Evolutionary conservation across 768 basidiomycete species (phyloP).

Genomic region (Boletus subparvulus): DNA sequence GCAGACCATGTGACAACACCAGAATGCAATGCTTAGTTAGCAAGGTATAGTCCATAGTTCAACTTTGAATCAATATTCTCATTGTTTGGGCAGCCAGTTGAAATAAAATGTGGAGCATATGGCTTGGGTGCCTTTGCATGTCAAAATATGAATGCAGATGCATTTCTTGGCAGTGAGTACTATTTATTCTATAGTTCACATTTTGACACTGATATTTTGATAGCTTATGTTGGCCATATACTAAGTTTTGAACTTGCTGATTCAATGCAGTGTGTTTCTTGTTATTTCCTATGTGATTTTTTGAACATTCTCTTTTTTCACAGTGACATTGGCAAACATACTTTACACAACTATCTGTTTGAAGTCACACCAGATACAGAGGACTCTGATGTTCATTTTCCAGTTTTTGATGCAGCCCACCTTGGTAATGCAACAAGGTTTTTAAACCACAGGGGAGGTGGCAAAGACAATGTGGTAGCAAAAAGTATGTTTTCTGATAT

Average conservation of each 20-base stretch:
- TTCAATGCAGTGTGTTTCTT: not conserved
- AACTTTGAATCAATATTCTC: not conserved
- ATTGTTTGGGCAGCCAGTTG: conserved; percentile 30
- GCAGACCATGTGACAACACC: conserved; percentile 29
- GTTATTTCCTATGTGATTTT: not conserved
- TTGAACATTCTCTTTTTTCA: not conserved
- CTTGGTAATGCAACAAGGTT: conserved; percentile 47
- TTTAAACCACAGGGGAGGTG: conserved; percentile 36
- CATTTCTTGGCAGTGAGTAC: conserved; percentile 36
- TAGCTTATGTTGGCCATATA: conserved; percentile 44
- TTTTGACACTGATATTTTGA: not conserved
- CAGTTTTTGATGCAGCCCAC: conserved; percentile 38
- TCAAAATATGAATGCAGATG: conserved; percentile 16
- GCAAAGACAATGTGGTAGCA: conserved; percentile 23
- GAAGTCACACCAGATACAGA: not conserved
- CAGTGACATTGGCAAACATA: conserved; percentile 16
- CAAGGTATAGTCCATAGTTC: conserved; percentile 17
- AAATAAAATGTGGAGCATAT: conserved; percentile 34
- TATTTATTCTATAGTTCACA: not conserved
- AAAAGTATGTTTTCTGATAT: conserved; percentile 20
- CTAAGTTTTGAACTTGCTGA: conserved; percentile 15
- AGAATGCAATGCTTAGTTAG: conserved; percentile 22
- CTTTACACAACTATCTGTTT: conserved; percentile 38
- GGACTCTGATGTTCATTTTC: not conserved
- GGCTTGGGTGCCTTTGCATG: conserved; percentile 52